Evolutionary conservation across 164 flowering plant genomes (phyloP).

Genomic region (Brasenia schreberi): DNA sequence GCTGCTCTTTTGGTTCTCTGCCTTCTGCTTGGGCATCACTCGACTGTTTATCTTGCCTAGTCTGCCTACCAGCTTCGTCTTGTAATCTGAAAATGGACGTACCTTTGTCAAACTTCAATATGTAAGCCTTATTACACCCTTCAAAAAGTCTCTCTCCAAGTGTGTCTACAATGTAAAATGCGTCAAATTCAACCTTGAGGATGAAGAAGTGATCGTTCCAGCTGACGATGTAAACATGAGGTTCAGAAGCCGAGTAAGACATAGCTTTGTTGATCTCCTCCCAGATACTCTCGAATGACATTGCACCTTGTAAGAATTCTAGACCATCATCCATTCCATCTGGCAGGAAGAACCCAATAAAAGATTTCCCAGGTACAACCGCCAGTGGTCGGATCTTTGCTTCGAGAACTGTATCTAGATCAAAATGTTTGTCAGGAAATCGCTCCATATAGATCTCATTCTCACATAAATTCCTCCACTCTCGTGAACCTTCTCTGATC

Average conservation of each 20-base stretch:
- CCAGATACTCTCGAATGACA: conserved; percentile 98
- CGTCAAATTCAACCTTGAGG: conserved; percentile 79
- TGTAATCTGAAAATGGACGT: conserved; percentile 41
- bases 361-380: conserved; percentile 59
- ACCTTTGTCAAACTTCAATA: conserved; percentile 61
- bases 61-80: conserved; percentile 4
- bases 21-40: conserved; percentile 22
- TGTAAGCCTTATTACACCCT: conserved; percentile 88
- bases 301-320: conserved; percentile 79
- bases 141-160: conserved; percentile 90
- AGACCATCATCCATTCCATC: conserved; percentile 66
- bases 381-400: conserved; percentile 71
- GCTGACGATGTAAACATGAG: conserved; percentile 67
- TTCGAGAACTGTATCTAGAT: conserved; percentile 84
- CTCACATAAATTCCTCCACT: conserved; percentile 91
- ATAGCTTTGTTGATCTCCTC: conserved; percentile 55
- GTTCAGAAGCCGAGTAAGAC: conserved; percentile 19
- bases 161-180: conserved; percentile 87
- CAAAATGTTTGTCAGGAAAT: conserved; percentile 96
- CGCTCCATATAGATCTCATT: conserved; percentile 50
- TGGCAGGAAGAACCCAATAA: conserved; percentile 87
- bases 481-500: conserved; percentile 85
- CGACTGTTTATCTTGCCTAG: conserved; percentile 30
- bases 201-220: conserved; percentile 98
- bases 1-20: conserved; percentile 14